phyloP scores from a whole-genome alignment of 1,139 yeast genomes.

The Zhuliangozyma blackwelliae region DNA sequence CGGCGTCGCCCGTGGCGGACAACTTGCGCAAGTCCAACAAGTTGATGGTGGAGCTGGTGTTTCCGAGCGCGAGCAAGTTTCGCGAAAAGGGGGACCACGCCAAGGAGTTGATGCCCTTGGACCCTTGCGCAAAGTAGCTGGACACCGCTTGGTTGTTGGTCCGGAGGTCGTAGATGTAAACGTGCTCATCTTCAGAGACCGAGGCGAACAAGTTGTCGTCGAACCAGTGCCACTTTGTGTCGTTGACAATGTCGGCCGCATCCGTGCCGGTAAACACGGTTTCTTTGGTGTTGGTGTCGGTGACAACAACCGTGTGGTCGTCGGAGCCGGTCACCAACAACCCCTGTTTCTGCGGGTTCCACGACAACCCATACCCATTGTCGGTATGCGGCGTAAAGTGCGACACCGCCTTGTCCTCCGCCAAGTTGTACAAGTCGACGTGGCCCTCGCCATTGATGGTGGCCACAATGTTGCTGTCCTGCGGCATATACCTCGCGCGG shows the following conservation, averaged over 20 bases:
- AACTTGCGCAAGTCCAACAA: conserved; percentile 57
- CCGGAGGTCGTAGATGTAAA: conserved; percentile 43
- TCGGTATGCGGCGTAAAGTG: conserved; percentile 52
- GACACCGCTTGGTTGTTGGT: conserved; percentile 18
- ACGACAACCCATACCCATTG: conserved; percentile 71
- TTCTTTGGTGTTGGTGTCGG: conserved; percentile 9
- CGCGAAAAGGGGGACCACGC: conserved; percentile 61
- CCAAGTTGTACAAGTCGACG: conserved; percentile 60
- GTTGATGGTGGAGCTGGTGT: conserved; percentile 62
- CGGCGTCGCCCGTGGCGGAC: conserved; percentile 19
- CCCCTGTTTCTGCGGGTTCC: conserved; percentile 50
- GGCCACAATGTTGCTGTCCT: conserved; percentile 61
- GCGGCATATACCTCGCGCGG: conserved; percentile 81
- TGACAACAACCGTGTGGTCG: conserved; percentile 53
- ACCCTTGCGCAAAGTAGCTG: conserved; percentile 26
- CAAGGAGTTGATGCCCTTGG: conserved; percentile 55
- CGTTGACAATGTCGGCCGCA: conserved; percentile 64
- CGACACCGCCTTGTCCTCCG: conserved; percentile 14
- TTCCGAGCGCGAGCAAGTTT: conserved; percentile 63
- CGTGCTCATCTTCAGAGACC: conserved; percentile 61
- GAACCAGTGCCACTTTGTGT: conserved; percentile 64
- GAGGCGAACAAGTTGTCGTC: conserved; percentile 54
- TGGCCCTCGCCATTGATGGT: conserved; percentile 77
- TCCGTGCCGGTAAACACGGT: conserved; percentile 6
- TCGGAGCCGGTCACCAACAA: conserved; percentile 59